Percentiles rank a stretch among this genome's conserved stretches.
Conservation (phyloP, 495 filamentous ascomycete genomes). For the Lepidopterella palustris region DNA sequence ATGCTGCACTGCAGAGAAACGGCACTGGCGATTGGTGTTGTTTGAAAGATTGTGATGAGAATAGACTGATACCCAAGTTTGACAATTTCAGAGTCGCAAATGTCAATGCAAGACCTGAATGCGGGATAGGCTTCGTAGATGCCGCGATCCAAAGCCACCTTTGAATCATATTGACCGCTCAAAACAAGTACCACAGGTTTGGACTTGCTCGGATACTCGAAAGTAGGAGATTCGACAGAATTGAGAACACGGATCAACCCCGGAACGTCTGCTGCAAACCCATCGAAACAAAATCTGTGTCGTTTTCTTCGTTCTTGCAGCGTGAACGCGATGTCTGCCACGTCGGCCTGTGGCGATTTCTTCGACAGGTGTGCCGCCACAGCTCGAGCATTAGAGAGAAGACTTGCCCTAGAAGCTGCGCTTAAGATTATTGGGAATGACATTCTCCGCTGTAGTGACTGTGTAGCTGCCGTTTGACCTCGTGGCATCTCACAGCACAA, state of each 20-base stretch:
- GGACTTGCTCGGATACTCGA: no score
- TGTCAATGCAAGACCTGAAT: background rate
- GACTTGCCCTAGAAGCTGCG: background rate
- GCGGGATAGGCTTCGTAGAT: no score
- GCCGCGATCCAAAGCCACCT: background rate
- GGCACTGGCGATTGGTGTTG: background rate
- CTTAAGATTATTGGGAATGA: background rate
- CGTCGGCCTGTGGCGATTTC: no score
- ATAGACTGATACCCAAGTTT: background rate
- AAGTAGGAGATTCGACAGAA: no score
- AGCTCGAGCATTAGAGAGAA: background rate
- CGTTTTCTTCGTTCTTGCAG: background rate
- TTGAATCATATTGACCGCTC: background rate
- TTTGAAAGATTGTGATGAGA: conserved; percentile 3
- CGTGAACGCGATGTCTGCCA: background rate
- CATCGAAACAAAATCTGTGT: background rate
- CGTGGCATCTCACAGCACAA: no score
- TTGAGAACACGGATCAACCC: no score
- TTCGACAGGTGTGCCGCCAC: background rate
- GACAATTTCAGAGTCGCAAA: background rate
- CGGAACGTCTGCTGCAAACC: no score
- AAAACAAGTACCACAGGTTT: background rate
- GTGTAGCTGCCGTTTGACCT: background rate
- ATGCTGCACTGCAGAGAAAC: conserved; percentile 2
- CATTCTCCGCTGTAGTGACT: background rate